phyloP scores from a whole-genome alignment of 2,329 filamentous ascomycete genomes.

The Colletotrichum chlorophyti region DNA sequence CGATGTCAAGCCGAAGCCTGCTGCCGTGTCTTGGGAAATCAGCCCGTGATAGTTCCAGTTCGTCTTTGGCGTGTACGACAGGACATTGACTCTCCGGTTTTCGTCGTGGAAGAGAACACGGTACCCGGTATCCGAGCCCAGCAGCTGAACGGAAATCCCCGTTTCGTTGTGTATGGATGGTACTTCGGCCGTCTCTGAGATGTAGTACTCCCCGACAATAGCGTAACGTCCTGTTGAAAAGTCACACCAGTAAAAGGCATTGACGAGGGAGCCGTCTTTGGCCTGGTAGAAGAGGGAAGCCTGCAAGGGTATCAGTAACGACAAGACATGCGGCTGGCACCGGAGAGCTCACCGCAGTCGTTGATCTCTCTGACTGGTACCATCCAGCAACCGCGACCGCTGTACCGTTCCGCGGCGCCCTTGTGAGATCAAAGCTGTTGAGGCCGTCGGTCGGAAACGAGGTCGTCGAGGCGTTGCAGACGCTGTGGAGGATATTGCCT shows the following conservation, averaged over 20 bases:
- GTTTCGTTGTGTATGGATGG: conserved; percentile 37
- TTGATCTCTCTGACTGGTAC: conserved; percentile 35
- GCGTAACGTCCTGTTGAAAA: conserved; percentile 41
- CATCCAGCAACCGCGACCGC: conserved; percentile 43
- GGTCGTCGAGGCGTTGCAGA: conserved; percentile 39
- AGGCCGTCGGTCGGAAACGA: conserved; percentile 42
- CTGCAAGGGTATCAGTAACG: conserved; percentile 9
- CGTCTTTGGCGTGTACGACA: conserved; percentile 37
- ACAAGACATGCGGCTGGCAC: not conserved
- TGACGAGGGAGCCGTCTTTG: conserved; percentile 15
- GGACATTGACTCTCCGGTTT: conserved; percentile 37
- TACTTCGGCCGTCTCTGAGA: conserved; percentile 34
- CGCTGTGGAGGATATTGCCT: conserved; percentile 42
- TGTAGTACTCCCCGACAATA: conserved; percentile 37
- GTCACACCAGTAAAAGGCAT: conserved; percentile 40
- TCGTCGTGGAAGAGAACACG: conserved; percentile 46
- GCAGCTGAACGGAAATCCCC: conserved; percentile 39
- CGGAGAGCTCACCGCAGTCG: conserved; percentile 39
- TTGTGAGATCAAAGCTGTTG: conserved; percentile 35
- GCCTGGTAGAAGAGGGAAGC: conserved; percentile 24
- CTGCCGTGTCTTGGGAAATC: conserved; percentile 39
- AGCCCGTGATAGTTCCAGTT: conserved; percentile 39
- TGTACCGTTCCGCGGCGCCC: conserved; percentile 40
- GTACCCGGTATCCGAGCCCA: conserved; percentile 41
- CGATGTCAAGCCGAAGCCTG: conserved; percentile 37